Percentiles rank a stretch among this genome's conserved stretches.
Conservation (phyloP, 2,329 filamentous ascomycete genomes). For the Ilyonectria sp. region DNA sequence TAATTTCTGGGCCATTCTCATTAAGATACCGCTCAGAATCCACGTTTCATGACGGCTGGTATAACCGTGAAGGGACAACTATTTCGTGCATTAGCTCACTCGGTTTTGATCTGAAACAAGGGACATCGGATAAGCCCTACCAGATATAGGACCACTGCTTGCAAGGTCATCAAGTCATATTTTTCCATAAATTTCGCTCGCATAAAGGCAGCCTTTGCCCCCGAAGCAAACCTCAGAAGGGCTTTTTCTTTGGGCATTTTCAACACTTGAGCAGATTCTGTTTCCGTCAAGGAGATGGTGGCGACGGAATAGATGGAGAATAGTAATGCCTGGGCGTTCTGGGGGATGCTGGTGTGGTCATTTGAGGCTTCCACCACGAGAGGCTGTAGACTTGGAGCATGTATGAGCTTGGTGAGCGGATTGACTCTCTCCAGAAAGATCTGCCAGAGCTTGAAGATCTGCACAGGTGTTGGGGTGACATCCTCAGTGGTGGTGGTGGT, state of each 20-base stretch:
- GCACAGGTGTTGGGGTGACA: constrained; percentile 21
- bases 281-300: constrained; percentile 10
- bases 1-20: constrained; percentile 27
- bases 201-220: constrained; percentile 9
- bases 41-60: constrained; percentile 25
- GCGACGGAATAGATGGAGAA: constrained; percentile 23
- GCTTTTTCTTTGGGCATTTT: constrained; percentile 18
- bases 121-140: background rate
- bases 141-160: constrained; percentile 23
- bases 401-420: constrained; percentile 25
- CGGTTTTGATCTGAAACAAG: background rate
- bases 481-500: background rate
- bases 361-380: constrained; percentile 20
- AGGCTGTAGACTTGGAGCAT: constrained; percentile 24
- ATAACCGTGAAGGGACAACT: constrained; percentile 19
- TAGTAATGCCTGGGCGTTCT: constrained; percentile 18
- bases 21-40: constrained; percentile 25
- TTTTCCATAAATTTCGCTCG: constrained; percentile 18
- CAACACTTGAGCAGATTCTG: constrained; percentile 11
- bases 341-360: constrained; percentile 18
- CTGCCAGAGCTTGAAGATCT: constrained; percentile 30
- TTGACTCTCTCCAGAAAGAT: constrained; percentile 24
- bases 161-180: constrained; percentile 23
- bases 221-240: constrained; percentile 15
- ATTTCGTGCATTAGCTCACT: background rate